Base-by-base conservation (phyloP, 1,139 yeast species). In the Geotrichum restrictum region DNA sequence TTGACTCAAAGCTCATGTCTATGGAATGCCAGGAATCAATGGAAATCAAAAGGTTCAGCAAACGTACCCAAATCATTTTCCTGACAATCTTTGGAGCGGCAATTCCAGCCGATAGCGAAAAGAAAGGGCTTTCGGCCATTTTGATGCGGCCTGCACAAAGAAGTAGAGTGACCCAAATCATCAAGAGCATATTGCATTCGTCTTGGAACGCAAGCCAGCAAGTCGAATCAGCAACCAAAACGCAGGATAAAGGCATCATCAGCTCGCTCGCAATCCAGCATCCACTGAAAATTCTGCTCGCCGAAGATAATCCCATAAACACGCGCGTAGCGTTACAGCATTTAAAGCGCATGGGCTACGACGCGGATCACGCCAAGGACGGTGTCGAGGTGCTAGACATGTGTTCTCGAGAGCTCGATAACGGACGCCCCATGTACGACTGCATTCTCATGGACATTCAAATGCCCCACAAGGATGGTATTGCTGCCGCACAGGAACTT, bases 301-400 rank as follows among this genome's bases (percentile, higher is more conserved):
- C 81, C 0, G 83, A 79, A 60, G 83, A 79, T 59, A 79, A 79
- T 56, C 60, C 74, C 40, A 71, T 79, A 57, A 79, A 79, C 59
- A 73, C 77, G 27, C 70, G 72, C 51, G 82, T 79, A 29, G 82
- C 81, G 0, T 60, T 74, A 27, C 78, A 76, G 60, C 80, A 78
- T 56, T 67, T 81, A 57, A 75, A 75, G 58, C 74, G 77, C 55
- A 66, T 80, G 61, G 83, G 83, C 0, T 80, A 78, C 60, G 57
- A 64, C 1, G 82, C 80, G 0, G 82, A 77, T 51, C 80, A 78
- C 55, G 83, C 82, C 27, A 76, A 76, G 58, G 81, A 78, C 58
- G 82, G 82, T 0, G 74, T 76, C 21, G 80, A 76, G 55, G 82
- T 72, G 2, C 57, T 78, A 16, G 75, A 73, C 45, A 72, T 66